phyloP scores from a whole-genome alignment of 192 early-diverging fungal genomes.

The Funneliformis mosseae region DNA sequence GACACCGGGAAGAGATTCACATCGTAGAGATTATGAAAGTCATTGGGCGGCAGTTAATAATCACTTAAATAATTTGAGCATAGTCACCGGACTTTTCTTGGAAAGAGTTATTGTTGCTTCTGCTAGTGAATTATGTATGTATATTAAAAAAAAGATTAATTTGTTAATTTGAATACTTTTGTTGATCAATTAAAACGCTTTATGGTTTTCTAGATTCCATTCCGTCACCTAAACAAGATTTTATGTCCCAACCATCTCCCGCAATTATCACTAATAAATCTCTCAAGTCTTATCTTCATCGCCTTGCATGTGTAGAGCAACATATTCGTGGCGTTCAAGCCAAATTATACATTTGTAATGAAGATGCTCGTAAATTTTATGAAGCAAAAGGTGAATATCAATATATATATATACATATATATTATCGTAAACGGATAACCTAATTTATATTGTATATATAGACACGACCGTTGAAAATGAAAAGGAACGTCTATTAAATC shows the following conservation, averaged over 20 bases:
- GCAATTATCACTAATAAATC: constrained; percentile 38
- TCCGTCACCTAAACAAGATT: constrained; percentile 34
- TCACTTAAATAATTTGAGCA: constrained; percentile 40
- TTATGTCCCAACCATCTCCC: constrained; percentile 42
- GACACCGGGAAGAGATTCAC: constrained; percentile 32
- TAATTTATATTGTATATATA: constrained; percentile 15
- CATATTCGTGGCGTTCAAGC: constrained; percentile 59
- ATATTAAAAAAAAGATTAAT: not conserved
- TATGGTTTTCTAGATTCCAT: not conserved
- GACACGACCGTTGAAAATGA: constrained; percentile 34
- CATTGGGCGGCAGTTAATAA: constrained; percentile 46
- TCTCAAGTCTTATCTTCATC: constrained; percentile 47
- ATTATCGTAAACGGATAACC: not conserved
- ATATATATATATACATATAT: not conserved
- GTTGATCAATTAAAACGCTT: not conserved
- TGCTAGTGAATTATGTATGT: constrained; percentile 53
- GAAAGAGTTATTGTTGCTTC: constrained; percentile 45
- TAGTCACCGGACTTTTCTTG: constrained; percentile 42
- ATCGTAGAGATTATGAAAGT: constrained; percentile 43
- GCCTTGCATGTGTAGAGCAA: constrained; percentile 51
- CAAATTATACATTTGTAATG: constrained; percentile 58
- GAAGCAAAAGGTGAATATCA: constrained; percentile 27
- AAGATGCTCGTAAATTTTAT: constrained; percentile 48
- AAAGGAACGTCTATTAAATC: constrained; percentile 40
- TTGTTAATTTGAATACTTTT: too few species aligned